Conservation (phyloP, 305 asterid genomes). For the Fraxinus dipetala region DNA sequence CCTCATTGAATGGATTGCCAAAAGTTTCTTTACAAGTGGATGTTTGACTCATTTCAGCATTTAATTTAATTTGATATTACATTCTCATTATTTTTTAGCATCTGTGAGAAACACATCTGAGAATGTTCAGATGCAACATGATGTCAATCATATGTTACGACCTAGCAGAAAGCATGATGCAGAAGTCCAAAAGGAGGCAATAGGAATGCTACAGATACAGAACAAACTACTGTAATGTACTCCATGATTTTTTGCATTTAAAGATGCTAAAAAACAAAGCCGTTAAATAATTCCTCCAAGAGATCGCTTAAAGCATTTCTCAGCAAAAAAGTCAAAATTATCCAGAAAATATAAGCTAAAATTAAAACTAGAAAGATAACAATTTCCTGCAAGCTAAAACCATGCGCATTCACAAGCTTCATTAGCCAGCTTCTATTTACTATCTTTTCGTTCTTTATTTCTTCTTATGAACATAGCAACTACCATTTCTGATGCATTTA, state of each 20-base stretch:
- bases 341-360: not conserved
- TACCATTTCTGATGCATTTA: not conserved
- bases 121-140: not conserved
- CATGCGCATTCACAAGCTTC: not conserved
- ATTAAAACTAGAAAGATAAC: not conserved
- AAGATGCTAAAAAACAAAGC: not conserved
- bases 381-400: not conserved
- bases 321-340: not conserved
- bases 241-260: not conserved
- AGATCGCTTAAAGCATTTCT: not conserved
- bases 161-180: not conserved
- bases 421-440: not conserved
- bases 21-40: not conserved
- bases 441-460: not conserved
- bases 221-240: not conserved
- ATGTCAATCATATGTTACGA: not conserved
- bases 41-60: not conserved
- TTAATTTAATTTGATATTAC: not conserved
- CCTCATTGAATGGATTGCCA: not conserved
- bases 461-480: not conserved
- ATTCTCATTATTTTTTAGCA: not conserved
- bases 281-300: not conserved
- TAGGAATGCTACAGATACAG: not conserved
- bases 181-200: not conserved
- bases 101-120: not conserved